Evolutionary conservation across 768 basidiomycete species (phyloP).

Genomic region (Tricholoma saponaceum): DNA sequence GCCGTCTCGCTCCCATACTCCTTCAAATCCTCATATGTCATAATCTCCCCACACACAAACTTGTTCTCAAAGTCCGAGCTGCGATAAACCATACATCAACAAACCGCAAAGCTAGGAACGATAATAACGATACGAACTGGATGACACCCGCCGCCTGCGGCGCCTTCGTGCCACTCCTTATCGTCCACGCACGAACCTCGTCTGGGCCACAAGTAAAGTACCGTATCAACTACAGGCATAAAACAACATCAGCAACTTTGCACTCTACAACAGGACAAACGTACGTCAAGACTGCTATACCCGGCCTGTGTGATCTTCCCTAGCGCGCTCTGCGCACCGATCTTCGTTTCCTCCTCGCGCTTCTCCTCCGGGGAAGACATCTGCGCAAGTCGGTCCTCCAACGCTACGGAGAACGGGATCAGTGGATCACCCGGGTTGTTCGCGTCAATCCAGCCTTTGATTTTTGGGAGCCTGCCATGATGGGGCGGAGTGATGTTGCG

Average conservation of each 20-base stretch:
- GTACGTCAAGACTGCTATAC: conserved; percentile 79
- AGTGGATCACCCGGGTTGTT: conserved; percentile 94
- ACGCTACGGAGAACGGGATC: conserved; percentile 94
- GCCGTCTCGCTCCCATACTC: conserved; percentile 87
- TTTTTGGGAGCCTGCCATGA: conserved; percentile 76
- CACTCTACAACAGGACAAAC: conserved; percentile 19
- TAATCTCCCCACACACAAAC: conserved; percentile 97
- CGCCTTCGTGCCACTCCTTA: conserved; percentile 89
- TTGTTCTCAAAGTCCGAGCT: conserved; percentile 98
- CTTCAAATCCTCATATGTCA: conserved; percentile 85
- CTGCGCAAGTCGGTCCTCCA: conserved; percentile 82
- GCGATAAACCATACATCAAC: neutral
- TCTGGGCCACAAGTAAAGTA: conserved; percentile 98
- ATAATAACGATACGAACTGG: conserved; percentile 59
- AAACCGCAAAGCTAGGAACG: neutral
- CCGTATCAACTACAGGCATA: conserved; percentile 65
- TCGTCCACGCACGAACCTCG: conserved; percentile 98
- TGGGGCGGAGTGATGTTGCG: neutral
- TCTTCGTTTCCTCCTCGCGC: conserved; percentile 71
- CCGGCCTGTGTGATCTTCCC: conserved; percentile 96
- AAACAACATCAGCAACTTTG: conserved; percentile 1
- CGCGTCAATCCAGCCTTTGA: conserved; percentile 96
- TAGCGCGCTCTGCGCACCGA: conserved; percentile 72
- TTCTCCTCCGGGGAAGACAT: conserved; percentile 60
- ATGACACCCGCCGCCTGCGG: conserved; percentile 98